Conservation (phyloP, 345 rosid genomes). For the Ailanthus altissimus region DNA sequence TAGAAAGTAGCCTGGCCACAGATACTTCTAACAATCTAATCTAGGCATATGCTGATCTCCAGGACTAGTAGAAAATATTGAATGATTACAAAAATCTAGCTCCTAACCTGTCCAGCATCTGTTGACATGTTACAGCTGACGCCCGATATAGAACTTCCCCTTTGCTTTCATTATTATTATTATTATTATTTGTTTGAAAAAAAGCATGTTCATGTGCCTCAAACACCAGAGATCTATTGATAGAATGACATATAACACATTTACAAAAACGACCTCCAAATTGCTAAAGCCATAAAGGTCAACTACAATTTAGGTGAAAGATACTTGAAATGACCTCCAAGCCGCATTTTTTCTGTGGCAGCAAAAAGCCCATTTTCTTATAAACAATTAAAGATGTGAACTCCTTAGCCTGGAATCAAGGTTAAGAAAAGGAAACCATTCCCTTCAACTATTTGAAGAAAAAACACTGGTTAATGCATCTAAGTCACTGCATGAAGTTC, state of each 20-base stretch:
- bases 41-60: neutral
- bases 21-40: neutral
- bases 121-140: neutral
- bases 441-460: neutral
- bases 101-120: neutral
- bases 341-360: neutral
- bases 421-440: neutral
- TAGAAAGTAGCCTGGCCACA: neutral
- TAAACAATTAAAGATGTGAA: neutral
- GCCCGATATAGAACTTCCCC: neutral
- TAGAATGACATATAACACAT: neutral
- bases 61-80: neutral
- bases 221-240: neutral
- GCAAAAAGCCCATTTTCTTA: neutral
- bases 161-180: neutral
- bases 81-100: neutral
- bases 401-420: neutral
- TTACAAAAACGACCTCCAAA: neutral
- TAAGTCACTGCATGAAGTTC: constrained; percentile 13
- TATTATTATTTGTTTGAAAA: no score
- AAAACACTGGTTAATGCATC: neutral
- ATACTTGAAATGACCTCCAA: neutral
- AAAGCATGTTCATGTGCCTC: neutral
- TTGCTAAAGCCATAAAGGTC: neutral
- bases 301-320: neutral